Evolutionary conservation across 352 stramenopile species (phyloP).

Genomic region (Phytophthora ohioensis): DNA sequence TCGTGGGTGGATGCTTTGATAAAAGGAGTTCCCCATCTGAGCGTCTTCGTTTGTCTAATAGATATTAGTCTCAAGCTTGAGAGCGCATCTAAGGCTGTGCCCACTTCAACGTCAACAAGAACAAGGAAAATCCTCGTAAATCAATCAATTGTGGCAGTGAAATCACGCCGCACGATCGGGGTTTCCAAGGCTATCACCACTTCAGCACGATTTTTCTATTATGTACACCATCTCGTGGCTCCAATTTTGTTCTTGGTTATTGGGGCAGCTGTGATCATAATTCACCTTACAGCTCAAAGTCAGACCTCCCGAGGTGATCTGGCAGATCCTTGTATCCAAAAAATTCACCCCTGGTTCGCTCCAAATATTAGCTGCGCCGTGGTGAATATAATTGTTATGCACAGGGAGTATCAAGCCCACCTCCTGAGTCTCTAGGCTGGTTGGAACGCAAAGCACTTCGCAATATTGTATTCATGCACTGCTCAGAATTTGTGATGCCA

Average conservation of each 20-base stretch:
- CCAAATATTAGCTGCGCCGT: constrained; percentile 2
- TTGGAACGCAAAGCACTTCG: background rate
- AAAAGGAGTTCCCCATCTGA: constrained; percentile 48
- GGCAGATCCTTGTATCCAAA: background rate
- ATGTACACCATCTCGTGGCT: background rate
- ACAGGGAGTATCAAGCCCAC: background rate
- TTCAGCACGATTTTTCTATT: background rate
- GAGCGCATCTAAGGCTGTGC: background rate
- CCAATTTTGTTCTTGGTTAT: background rate
- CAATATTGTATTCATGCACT: constrained; percentile 1
- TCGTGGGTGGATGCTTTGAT: constrained; percentile 34
- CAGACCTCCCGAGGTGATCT: background rate
- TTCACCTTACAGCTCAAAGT: background rate
- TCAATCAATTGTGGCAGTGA: background rate
- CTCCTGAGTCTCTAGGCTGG: background rate
- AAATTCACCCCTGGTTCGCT: constrained; percentile 1
- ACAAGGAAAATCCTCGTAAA: background rate
- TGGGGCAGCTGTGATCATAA: background rate
- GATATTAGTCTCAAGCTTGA: constrained; percentile 31
- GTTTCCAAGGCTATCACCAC: background rate
- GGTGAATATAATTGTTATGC: constrained; percentile 2
- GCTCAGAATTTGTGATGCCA: constrained; percentile 2
- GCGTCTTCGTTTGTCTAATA: constrained; percentile 45
- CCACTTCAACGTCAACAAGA: background rate
- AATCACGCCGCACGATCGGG: background rate